phyloP scores from a whole-genome alignment of 202 grass and related monocot species.

The Schoenoplectus triqueter region DNA sequence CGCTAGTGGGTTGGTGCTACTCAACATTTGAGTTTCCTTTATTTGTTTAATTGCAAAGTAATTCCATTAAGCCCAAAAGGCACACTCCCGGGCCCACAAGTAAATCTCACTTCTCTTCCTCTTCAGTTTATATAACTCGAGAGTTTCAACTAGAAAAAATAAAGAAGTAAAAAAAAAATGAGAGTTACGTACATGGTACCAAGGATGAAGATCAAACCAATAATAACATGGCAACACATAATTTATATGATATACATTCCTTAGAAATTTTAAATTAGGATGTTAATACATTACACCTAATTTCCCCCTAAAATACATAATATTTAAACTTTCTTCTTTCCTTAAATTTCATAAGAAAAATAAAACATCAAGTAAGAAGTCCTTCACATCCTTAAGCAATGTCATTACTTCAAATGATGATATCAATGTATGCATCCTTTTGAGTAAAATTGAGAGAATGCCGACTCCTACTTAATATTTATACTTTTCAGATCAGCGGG shows the following conservation, averaged over 20 bases:
- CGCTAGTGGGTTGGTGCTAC: conserved; percentile 55
- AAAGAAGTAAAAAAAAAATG: neutral
- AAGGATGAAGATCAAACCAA: neutral
- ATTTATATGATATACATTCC: neutral
- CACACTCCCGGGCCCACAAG: conserved; percentile 38
- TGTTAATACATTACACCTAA: neutral
- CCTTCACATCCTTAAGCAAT: neutral
- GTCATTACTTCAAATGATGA: neutral
- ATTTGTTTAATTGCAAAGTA: conserved; percentile 32
- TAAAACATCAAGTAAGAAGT: neutral
- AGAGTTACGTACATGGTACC: neutral
- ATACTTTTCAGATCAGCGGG: conserved; percentile 31
- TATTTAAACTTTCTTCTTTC: neutral
- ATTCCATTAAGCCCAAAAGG: conserved; percentile 40
- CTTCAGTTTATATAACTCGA: neutral
- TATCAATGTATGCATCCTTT: neutral
- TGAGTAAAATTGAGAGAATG: neutral
- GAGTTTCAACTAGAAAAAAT: no score
- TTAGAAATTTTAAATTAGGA: neutral
- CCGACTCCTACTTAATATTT: neutral
- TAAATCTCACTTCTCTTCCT: conserved; percentile 23
- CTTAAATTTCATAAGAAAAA: neutral
- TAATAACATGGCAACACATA: neutral
- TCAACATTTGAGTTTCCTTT: conserved; percentile 43
- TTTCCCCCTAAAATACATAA: neutral